A percentile compares a stretch with the other conserved stretches of the same genome.
Evolutionary conservation across 352 stramenopile genomes (phyloP).

Genomic region (Nothophytophthora sp.): DNA sequence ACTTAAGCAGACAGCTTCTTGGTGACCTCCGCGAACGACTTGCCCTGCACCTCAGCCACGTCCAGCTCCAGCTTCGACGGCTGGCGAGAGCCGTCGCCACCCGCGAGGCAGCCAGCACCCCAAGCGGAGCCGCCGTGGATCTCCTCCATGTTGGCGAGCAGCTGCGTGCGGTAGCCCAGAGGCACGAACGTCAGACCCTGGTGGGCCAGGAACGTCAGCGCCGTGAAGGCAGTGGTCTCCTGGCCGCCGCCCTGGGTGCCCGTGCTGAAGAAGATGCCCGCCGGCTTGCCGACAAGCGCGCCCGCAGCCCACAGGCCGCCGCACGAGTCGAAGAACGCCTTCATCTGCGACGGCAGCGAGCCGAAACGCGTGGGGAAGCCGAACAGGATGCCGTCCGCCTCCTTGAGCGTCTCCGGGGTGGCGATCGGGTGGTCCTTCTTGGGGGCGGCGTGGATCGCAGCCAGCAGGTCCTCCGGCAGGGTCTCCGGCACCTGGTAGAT

Average conservation of each 20-base stretch:
- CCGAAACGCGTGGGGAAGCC: slow-evolving; percentile 16
- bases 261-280: slow-evolving; percentile 16
- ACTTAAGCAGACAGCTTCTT: too few relatives aligned
- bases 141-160: slow-evolving; percentile 16
- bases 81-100: slow-evolving; percentile 12
- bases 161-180: slow-evolving; percentile 10
- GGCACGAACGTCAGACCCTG: slow-evolving; percentile 14
- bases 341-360: slow-evolving; percentile 18
- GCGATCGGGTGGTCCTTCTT: slow-evolving; percentile 20
- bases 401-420: slow-evolving; percentile 11
- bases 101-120: slow-evolving; percentile 5
- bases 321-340: slow-evolving; percentile 21
- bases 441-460: slow-evolving; percentile 13
- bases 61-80: slow-evolving; percentile 16
- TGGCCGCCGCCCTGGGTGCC: slow-evolving; percentile 12
- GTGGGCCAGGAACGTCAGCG: slow-evolving; percentile 15
- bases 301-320: slow-evolving; percentile 9
- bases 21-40: slow-evolving; percentile 17
- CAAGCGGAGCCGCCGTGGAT: slow-evolving; percentile 12
- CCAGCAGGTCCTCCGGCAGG: slow-evolving; percentile 12
- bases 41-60: slow-evolving; percentile 13
- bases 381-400: slow-evolving; percentile 17
- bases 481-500: slow-evolving; percentile 19
- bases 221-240: slow-evolving; percentile 16
- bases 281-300: slow-evolving; percentile 7